Evolutionary conservation across 2,329 filamentous ascomycete genomes (phyloP).

Genomic region (Emmonsiellopsis sp.): DNA sequence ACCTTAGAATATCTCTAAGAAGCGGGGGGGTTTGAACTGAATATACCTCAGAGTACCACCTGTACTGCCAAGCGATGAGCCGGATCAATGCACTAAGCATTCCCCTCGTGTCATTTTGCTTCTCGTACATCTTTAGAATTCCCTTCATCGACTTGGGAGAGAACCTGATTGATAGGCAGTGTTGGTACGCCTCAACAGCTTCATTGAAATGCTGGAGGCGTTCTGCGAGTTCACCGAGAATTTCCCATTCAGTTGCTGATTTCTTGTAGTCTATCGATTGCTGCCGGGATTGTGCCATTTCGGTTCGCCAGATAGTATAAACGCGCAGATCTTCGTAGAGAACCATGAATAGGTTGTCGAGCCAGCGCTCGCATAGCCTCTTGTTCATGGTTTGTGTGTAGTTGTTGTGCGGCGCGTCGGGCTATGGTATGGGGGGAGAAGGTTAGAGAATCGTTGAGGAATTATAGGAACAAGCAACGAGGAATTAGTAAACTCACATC

Average conservation of each 20-base stretch:
- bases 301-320: slow-evolving; percentile 98
- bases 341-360: slow-evolving; percentile 98
- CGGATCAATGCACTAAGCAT: slow-evolving; percentile 79
- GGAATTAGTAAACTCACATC: slow-evolving; percentile 43
- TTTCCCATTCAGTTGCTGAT: slow-evolving; percentile 95
- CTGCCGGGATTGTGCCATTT: slow-evolving; percentile 90
- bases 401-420: slow-evolving; percentile 57
- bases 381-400: slow-evolving; percentile 95
- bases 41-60: slow-evolving; percentile 88
- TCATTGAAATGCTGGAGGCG: slow-evolving; percentile 87
- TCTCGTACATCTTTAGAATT: slow-evolving; percentile 70
- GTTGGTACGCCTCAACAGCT: slow-evolving; percentile 84
- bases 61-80: slow-evolving; percentile 94
- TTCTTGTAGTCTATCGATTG: slow-evolving; percentile 96
- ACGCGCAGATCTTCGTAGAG: slow-evolving; percentile 95
- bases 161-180: slow-evolving; percentile 79
- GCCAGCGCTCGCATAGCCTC: slow-evolving; percentile 91
- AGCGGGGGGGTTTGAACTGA: neutral
- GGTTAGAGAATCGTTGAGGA: neutral
- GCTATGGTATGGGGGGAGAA: slow-evolving; percentile 31
- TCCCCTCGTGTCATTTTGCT: slow-evolving; percentile 67
- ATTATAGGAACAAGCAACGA: neutral
- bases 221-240: slow-evolving; percentile 84
- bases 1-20: neutral
- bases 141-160: slow-evolving; percentile 86